Base-by-base conservation (phyloP, 2,329 filamentous ascomycete species). In the Cercospora zeina region DNA sequence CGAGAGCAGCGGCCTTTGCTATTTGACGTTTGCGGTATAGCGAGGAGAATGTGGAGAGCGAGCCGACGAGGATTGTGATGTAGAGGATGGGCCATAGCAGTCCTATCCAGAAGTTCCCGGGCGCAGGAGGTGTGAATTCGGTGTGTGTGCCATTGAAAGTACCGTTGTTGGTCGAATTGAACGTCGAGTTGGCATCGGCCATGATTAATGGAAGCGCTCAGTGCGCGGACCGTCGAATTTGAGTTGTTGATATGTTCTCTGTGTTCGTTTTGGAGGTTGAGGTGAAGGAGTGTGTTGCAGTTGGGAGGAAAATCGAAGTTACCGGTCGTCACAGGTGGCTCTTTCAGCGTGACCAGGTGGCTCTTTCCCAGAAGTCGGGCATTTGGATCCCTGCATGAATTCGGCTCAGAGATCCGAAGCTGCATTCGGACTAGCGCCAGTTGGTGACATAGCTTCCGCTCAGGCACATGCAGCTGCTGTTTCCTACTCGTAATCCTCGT, bases 21-120 rank as follows among this genome's bases (percentile, higher is more conserved):
- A 90, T 88, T 84, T 96, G 95, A 77, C 95, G 87, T 80, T 95
- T 93, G 72, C 93, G 88, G 79, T 97, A 97, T 66, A 97, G 86
- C 61, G 86, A 90, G 53, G 91, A 96, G 79, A 99, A 99, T 67
- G 91, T 95, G 75, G 89, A 88, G 69, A 99, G 85, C 36, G 92
- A 93, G 72, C 92, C 91, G 72, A 90, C 83, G 59, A 99, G 87
- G 63, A 97, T 90, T 69, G 86, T 83, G 63, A 99, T 83, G 79
- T 99, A 99, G 79, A 91, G 88, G 74, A 97, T 85, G 63, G 95
- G 93, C 72, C 97, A 86, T 73, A 87, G 82, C 65, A 97, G 88
- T 79, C 90, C 89, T 78, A 89, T 80, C 91, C 91, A 96, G 82
- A 74, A 74, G 59, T 63, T 66, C 47, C 71, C 70, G 9, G 69